Base-by-base conservation (phyloP, 495 filamentous ascomycete genomes). In the Aspergillus wentii region DNA sequence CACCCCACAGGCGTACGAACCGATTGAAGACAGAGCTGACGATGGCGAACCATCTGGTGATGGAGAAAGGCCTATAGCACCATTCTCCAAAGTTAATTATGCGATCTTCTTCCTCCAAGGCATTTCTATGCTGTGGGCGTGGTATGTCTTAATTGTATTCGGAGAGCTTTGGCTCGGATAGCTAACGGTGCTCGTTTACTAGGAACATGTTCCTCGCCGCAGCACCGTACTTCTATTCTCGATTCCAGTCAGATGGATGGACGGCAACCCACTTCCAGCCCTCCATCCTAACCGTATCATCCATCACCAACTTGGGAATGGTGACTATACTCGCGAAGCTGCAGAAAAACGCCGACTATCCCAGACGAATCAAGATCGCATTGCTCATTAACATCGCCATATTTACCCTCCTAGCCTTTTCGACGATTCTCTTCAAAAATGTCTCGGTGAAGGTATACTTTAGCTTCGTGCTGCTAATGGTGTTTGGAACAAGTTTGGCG, bases 131-230 rank as follows among this genome's bases (percentile, higher is more conserved):
- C 73, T 96, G 41, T 96, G 90, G 90, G 86, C 90, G 22, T 96
- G 89, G 89, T 96, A 80, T 52, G 80, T 57, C 29, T 29, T 13
- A 10, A 25, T 25, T 25, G 31, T 27, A 25, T 43, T 36, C 17
- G 8, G 22, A 16, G 21, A 19, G 9, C 14, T 4, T 22, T 19
- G 7, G 9, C 25, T 5, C 38, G 21, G 9, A 10, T 32, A 3
- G 26, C 38, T 40, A 27, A 44, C 32, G 8, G 3, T 26, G 16
- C n/a, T 23, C 3, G 8, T n/a, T 40, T 3, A 38, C 30, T 31
- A 95, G 90, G 90, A 97, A 95, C 68, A 95, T 95, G 91, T 95
- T 97, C 68, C 78, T 99, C 43, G 92, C 94, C 13, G 89, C 90
- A 7, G 86, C 86, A 9, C 86, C 90, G 6, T 96, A 95, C 69